phyloP scores from a whole-genome alignment of 2,329 filamentous ascomycete species.

The Microdochium trichocladiopsis region DNA sequence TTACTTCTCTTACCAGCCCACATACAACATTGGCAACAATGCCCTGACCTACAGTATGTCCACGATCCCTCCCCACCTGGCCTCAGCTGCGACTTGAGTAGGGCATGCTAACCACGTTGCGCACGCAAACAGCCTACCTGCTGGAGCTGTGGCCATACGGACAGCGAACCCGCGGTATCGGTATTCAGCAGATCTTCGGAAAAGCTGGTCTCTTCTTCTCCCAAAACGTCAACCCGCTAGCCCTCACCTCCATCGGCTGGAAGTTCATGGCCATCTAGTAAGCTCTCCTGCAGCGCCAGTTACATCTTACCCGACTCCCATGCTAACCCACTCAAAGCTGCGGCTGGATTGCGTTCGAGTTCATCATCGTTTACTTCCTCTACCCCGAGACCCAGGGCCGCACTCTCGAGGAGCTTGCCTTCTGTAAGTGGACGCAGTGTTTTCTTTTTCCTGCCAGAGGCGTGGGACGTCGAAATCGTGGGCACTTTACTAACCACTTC shows the following conservation, averaged over 20 bases:
- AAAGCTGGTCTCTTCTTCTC: conserved; percentile 18
- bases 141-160: conserved; percentile 52
- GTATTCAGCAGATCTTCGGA: not conserved
- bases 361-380: conserved; percentile 62
- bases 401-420: conserved; percentile 59
- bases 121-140: conserved; percentile 44
- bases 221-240: conserved; percentile 28
- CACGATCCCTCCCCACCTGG: no score
- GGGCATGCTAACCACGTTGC: no score
- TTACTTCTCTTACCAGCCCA: conserved; percentile 51
- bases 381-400: conserved; percentile 82
- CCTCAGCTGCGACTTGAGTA: no score
- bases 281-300: no score
- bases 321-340: conserved; percentile 4
- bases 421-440: conserved; percentile 9
- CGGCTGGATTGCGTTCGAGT: conserved; percentile 32
- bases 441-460: not conserved
- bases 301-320: no score
- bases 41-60: conserved; percentile 53
- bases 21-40: conserved; percentile 61
- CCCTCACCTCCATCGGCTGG: conserved; percentile 27
- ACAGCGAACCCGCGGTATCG: conserved; percentile 22
- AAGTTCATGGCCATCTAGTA: conserved; percentile 30
- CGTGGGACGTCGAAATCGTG: no score
- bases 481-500: not conserved